phyloP scores from a whole-genome alignment of 441 rosid species.

The Jatropha multifida region DNA sequence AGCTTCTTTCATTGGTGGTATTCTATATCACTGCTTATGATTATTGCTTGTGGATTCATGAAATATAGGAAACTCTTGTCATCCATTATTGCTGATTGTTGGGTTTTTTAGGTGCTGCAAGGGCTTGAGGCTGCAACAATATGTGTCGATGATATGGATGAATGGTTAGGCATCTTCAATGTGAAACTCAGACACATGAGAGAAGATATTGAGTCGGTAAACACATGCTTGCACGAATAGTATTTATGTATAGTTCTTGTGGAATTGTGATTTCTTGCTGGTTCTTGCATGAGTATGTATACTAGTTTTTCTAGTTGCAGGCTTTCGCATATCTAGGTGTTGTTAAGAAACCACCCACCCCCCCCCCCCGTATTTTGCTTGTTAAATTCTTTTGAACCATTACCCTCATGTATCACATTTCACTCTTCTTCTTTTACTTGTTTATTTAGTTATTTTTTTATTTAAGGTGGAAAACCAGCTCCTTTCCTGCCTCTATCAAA shows the following conservation, averaged over 20 bases:
- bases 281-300: neutral
- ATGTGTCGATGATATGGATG: conserved; percentile 98
- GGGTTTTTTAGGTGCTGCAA: conserved; percentile 68
- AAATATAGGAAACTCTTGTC: neutral
- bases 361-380: neutral
- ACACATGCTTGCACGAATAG: conserved; percentile 19
- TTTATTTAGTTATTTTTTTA: neutral
- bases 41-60: neutral
- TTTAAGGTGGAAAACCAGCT: neutral
- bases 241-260: conserved; percentile 9
- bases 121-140: conserved; percentile 95
- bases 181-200: conserved; percentile 99
- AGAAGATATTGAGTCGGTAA: conserved; percentile 97
- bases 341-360: too few relatives aligned
- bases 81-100: conserved; percentile 23
- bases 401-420: neutral
- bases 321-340: neutral
- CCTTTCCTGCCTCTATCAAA: neutral
- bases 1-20: neutral
- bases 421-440: neutral
- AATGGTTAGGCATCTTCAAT: conserved; percentile 98
- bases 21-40: neutral
- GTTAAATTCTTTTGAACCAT: neutral
- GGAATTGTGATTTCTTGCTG: neutral
- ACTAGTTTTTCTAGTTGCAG: neutral